Evolutionary conservation across 768 basidiomycete genomes (phyloP), one percentile per base, ranked within the genome.

Genomic region (Pleurotus eryngii): DNA sequence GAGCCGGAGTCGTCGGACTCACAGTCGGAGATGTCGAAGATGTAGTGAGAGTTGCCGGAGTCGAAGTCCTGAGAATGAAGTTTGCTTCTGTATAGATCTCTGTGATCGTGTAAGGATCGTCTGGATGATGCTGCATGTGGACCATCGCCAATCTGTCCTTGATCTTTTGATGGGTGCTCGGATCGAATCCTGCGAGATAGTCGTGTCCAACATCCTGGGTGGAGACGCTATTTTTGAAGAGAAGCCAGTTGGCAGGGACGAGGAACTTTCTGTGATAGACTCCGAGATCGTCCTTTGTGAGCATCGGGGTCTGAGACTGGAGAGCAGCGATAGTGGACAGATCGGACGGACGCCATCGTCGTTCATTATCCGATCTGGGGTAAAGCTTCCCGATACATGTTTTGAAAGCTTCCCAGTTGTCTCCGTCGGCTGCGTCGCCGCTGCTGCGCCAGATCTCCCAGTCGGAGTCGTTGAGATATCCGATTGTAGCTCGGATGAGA

Each of bases 211-310:
- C 65, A 14, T 71, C 69, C 3, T 59, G 42, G 2, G 55, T 42
- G 3, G 61, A 62, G 2, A 68, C 51, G 3, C 53, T 55, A 1
- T 56, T 17, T 38, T 65, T 62, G 18, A 1, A 9, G 11, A 64
- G 59, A 3, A 71, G 62, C 42, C 62, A 67, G 1, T 30, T 49
- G 0, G 67, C 54, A 1, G 69, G 58, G 20, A 46, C 53, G 0
- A 56, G 11, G 54, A 69, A 70, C 5, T 64, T 47, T 1, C 59
- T 59, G 35, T 66, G 63, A 42, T 65, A 68, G 3, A 61, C 57
- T 2, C 60, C 61, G 5, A 57, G 51, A 18, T 67, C 64, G 3
- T 30, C 42, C 5, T 61, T 48, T 0, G 63, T 56, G 9, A 56
- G 24, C 3, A 67, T 62, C 8, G 60, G 61, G 8, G 50, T 56